Base-by-base conservation (phyloP, 768 basidiomycete genomes). In the Filobasidium wieringae region DNA sequence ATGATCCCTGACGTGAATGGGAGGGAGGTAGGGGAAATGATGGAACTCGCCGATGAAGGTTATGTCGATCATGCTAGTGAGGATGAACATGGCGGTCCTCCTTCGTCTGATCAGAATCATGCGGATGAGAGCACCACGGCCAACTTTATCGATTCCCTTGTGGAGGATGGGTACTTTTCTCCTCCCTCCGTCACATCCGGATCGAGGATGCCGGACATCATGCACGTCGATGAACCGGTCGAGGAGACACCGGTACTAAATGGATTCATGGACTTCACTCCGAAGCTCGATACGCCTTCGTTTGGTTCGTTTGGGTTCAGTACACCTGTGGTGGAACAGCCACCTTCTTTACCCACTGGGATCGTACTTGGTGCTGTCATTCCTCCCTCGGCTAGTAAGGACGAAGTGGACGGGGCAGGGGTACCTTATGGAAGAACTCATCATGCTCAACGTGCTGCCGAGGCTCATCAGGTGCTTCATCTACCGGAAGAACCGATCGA, bases 131-230 rank as follows among this genome's bases (percentile, higher is more conserved):
- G 45, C 47, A 60, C 43, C 29, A 53, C 49, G 12, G 39, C 40
- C 29, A 59, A 55, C 33, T 54, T 53, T 32, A 68, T 73, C 60
- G 64, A 70, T 36, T 67, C 72, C 12, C 67, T 73, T 12, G 66
- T 72, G 30, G 66, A 67, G 50, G 72, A 73, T 60, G 72, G 72
- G 8, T 64, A 72, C 22, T 68, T 73, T 54, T 72, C 70, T 8
- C 72, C 72, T 9, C 68, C 70, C 2, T 53, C 63, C 6, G 58
- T 66, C 50, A 51, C 64, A 15, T 17, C 57, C 17, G 51, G 34
- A 31, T 43, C 58, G 27, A 15, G 37, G 2, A n/a, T 53, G 39
- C 51, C 14, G 51, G 29, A 15, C 29, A 32, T 37, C 41, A 15
- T 19, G 40, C 27, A 8, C 15, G 15, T n/a, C 24, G 1, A 31